Evolutionary conservation across 2,329 filamentous ascomycete species (phyloP).

Genomic region (Rosellinia necatrix): DNA sequence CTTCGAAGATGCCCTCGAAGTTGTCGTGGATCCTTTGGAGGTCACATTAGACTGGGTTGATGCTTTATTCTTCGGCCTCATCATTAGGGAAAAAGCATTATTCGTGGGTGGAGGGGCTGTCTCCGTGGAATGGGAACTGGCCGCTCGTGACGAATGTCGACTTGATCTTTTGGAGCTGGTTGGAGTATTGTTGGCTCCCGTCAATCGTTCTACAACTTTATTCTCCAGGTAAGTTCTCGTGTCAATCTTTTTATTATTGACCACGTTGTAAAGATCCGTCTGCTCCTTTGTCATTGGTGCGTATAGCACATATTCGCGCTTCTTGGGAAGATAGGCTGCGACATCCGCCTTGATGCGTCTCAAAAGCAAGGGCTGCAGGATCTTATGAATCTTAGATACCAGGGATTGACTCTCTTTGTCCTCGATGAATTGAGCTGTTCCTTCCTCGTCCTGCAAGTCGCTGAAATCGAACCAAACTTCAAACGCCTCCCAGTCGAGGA

Average conservation of each 20-base stretch:
- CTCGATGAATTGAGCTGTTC: slow-evolving; percentile 76
- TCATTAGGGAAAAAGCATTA: slow-evolving; percentile 61
- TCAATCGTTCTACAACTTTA: slow-evolving; percentile 72
- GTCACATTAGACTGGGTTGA: slow-evolving; percentile 32
- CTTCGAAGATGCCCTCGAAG: slow-evolving; percentile 35
- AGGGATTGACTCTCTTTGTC: slow-evolving; percentile 78
- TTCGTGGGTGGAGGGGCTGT: slow-evolving; percentile 30
- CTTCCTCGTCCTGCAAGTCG: slow-evolving; percentile 81
- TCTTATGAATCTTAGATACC: slow-evolving; percentile 87
- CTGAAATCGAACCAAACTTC: slow-evolving; percentile 98
- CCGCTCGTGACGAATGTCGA: slow-evolving; percentile 47
- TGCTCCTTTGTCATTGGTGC: slow-evolving; percentile 91
- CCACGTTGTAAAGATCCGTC: slow-evolving; percentile 79
- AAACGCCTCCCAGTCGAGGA: slow-evolving; percentile 90
- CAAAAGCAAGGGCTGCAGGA: slow-evolving; percentile 88
- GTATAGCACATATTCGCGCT: slow-evolving; percentile 94
- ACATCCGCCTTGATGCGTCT: slow-evolving; percentile 92
- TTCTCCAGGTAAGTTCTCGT: slow-evolving; percentile 79
- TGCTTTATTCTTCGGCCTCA: slow-evolving; percentile 47
- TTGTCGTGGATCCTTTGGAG: slow-evolving; percentile 21
- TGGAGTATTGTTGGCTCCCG: slow-evolving; percentile 53
- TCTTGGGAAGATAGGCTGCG: slow-evolving; percentile 87
- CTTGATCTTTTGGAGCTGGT: slow-evolving; percentile 41
- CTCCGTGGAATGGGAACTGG: slow-evolving; percentile 36
- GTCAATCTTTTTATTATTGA: slow-evolving; percentile 62